Base-by-base conservation (phyloP, 2,329 filamentous ascomycete species). In the Xylaria polymorpha region DNA sequence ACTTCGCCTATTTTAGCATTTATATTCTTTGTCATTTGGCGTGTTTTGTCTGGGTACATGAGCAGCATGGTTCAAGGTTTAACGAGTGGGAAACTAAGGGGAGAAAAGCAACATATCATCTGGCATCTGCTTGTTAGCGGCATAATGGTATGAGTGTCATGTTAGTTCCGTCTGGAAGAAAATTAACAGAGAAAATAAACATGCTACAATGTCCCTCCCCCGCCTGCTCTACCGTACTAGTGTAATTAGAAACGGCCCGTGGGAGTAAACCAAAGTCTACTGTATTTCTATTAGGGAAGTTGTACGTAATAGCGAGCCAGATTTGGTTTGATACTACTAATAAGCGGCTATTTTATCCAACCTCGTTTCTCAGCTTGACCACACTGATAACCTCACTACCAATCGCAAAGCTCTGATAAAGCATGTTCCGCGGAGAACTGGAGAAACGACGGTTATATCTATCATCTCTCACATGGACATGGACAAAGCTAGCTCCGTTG, bases 271-370 rank as follows among this genome's bases (percentile, higher is more conserved):
- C 67, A 4, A 48, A 50, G 22, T 20, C 4, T 66, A 2, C 3
- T 53, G 8, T 18, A 58, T 59, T 71, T 73, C 66, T 61, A 69
- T 70, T 71, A 70, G 60, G 61, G 73, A 72, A 69, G 68, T 77
- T 76, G 74, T 77, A 77, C 75, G 75, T 77, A 77, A 77, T 77
- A 74, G 74, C 68, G 73, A 69, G 67, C 69, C 69, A 53, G 59
- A 67, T 56, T 43, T 12, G 66, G 62, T 43, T 59, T 14, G 48
- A 22, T 50, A 18, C 25, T 29, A 29, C 25, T 29, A 2, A 29
- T 15, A 35, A 20, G 50, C 51, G 18, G 29, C 32, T 44, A 37
- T 48, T 55, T 46, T 37, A 46, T 59, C 57, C 57, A 61, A 66
- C 48, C 58, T 61, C 48, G 32, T 46, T 51, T 32, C 41, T 44